These are phyloP conservation scores for Saccharomyces hybrid DNA, from an alignment of 1,139 yeast species.

Conservation along the genomic window DNA sequence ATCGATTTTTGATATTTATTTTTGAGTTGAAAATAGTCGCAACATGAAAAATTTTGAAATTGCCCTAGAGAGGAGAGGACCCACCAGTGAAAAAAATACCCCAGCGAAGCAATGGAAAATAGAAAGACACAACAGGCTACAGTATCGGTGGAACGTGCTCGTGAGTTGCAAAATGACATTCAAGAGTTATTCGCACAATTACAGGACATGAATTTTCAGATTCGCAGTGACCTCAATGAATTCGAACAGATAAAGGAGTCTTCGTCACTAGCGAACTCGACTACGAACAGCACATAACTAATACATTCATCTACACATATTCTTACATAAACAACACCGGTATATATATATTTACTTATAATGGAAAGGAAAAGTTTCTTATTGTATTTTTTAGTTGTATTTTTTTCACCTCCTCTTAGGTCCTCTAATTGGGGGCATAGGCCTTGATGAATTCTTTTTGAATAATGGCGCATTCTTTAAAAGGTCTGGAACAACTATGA, in stretches of 20 bases:
- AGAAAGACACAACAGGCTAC: background rate
- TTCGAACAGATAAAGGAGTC: conserved; percentile 22
- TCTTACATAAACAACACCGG: background rate
- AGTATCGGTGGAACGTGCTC: conserved; percentile 13
- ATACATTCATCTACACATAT: background rate
- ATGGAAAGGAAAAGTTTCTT: background rate
- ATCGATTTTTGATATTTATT: background rate
- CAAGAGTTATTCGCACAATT: conserved; percentile 16
- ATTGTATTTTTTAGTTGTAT: background rate
- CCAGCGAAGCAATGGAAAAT: background rate
- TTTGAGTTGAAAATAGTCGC: background rate
- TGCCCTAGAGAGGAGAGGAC: background rate
- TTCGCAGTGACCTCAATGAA: conserved; percentile 26
- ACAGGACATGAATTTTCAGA: conserved; percentile 18
- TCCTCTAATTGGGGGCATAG: conserved; percentile 64
- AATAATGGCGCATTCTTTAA: conserved; percentile 82
- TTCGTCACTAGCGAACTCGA: background rate
- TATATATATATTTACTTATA: background rate
- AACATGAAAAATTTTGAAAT: background rate
- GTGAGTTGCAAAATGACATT: conserved; percentile 22
- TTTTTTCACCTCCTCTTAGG: conserved; percentile 37
- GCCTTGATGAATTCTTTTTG: conserved; percentile 54
- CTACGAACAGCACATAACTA: background rate
- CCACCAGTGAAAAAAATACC: background rate
- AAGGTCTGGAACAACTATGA: conserved; percentile 82